A percentile compares a stretch with the other conserved stretches of the same genome.
Evolutionary conservation across 768 basidiomycete genomes (phyloP).

Genomic region (Lentinula edodes): DNA sequence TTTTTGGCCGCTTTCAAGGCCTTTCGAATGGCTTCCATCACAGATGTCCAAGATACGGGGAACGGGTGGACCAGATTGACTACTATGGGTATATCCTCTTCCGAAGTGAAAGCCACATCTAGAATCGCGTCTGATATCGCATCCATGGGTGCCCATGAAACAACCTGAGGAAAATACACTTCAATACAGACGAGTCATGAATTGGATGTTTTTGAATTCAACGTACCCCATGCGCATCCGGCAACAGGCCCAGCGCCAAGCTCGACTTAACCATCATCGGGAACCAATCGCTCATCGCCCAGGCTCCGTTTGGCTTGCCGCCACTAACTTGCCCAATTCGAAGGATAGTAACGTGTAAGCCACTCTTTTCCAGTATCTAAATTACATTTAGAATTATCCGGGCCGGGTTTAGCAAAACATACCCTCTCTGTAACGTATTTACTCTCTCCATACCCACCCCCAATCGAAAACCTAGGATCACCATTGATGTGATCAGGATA

Average conservation of each 20-base stretch:
- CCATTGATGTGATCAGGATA: conserved; percentile 28
- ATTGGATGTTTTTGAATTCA: background rate
- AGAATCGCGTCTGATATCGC: background rate
- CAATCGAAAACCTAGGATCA: conserved; percentile 27
- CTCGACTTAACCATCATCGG: conserved; percentile 30
- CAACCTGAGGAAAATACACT: conserved; percentile 13
- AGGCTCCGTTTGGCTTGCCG: conserved; percentile 26
- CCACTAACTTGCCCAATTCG: conserved; percentile 33
- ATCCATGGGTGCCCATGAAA: conserved; percentile 16
- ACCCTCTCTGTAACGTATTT: conserved; percentile 40
- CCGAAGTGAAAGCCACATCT: conserved; percentile 4
- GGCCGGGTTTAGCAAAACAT: conserved; percentile 3
- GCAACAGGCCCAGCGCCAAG: conserved; percentile 20
- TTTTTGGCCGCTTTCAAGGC: conserved; percentile 1
- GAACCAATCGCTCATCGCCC: conserved; percentile 31
- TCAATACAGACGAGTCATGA: background rate
- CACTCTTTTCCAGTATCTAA: conserved; percentile 16
- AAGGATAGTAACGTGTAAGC: conserved; percentile 8
- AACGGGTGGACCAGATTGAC: conserved; percentile 10
- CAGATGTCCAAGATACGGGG: conserved; percentile 2
- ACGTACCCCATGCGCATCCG: conserved; percentile 20
- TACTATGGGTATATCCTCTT: background rate
- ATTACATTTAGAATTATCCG: background rate
- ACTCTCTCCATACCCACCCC: conserved; percentile 39
- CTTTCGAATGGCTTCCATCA: background rate